phyloP scores from a whole-genome alignment of 805 yeast species.

The Jamesozyma piceae region DNA sequence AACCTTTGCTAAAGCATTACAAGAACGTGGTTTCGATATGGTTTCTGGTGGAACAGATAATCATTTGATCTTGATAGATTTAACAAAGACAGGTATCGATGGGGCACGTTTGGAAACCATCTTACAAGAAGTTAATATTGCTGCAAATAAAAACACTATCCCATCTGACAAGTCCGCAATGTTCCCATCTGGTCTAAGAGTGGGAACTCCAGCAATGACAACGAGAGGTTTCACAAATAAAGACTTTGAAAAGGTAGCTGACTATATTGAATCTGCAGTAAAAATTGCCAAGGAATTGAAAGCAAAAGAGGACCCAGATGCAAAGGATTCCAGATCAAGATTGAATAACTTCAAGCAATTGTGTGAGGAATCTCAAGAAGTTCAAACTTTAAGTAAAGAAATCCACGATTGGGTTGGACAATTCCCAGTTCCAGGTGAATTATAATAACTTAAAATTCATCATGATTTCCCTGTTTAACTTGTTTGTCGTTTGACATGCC shows the following conservation, averaged over 20 bases:
- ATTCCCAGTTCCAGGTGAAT: slow-evolving; percentile 86
- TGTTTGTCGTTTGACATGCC: no score
- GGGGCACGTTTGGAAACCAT: slow-evolving; percentile 94
- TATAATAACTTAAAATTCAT: slow-evolving; percentile 14
- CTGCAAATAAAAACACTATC: slow-evolving; percentile 90
- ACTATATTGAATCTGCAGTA: slow-evolving; percentile 72
- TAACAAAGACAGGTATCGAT: slow-evolving; percentile 68
- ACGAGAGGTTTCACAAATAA: slow-evolving; percentile 79
- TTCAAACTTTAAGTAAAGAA: slow-evolving; percentile 52
- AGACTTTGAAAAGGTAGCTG: slow-evolving; percentile 76
- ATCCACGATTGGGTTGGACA: slow-evolving; percentile 63
- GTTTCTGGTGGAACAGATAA: slow-evolving; percentile 94
- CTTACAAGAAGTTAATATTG: slow-evolving; percentile 83
- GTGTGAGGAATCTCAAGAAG: slow-evolving; percentile 55
- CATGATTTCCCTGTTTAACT: no score
- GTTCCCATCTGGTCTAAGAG: slow-evolving; percentile 92
- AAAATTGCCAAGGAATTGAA: slow-evolving; percentile 55
- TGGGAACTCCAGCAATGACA: slow-evolving; percentile 98
- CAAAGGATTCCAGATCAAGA: slow-evolving; percentile 52
- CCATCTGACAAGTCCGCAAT: slow-evolving; percentile 95
- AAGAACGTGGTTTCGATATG: slow-evolving; percentile 53
- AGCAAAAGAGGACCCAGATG: slow-evolving; percentile 45
- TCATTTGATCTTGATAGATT: slow-evolving; percentile 78
- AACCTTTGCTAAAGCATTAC: slow-evolving; percentile 61
- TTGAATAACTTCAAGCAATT: slow-evolving; percentile 62